phyloP scores from a whole-genome alignment of 176 grass and related monocot genomes.

The Musa beccarii region DNA sequence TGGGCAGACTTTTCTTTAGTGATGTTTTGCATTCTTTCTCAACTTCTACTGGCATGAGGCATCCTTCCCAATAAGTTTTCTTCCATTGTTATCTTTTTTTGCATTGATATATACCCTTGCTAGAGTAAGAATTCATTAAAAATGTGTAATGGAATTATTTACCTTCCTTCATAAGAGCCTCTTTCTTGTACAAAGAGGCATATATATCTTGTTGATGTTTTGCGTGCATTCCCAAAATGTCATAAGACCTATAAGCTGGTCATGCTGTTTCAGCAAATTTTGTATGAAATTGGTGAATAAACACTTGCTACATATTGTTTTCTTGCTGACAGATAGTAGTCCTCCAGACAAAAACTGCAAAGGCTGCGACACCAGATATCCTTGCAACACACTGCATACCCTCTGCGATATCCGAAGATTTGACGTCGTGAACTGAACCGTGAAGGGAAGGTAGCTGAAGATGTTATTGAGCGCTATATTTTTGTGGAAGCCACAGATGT shows the following conservation, averaged over 20 bases:
- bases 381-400: slow-evolving; percentile 95
- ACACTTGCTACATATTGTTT: slow-evolving; percentile 1
- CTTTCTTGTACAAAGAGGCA: too few relatives aligned
- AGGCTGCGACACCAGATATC: slow-evolving; percentile 79
- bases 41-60: too few relatives aligned
- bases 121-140: too few relatives aligned
- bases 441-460: neutral
- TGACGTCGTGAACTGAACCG: slow-evolving; percentile 40
- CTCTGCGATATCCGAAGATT: slow-evolving; percentile 72
- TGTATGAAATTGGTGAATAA: neutral
- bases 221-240: neutral
- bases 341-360: slow-evolving; percentile 68
- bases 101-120: too few relatives aligned
- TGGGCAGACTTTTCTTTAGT: too few relatives aligned
- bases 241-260: neutral
- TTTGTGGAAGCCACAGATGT: neutral
- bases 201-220: neutral
- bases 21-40: too few relatives aligned
- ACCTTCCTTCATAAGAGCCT: too few relatives aligned
- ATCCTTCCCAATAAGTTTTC: too few relatives aligned
- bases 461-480: too few relatives aligned
- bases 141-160: too few relatives aligned
- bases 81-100: too few relatives aligned
- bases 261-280: neutral
- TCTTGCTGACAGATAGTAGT: slow-evolving; percentile 56